A percentile compares a stretch with the other conserved stretches of the same genome.
These are phyloP conservation scores for Periglandula ipomoeae DNA, from an alignment of 2,329 filamentous ascomycete species.

Conservation along the genomic window DNA sequence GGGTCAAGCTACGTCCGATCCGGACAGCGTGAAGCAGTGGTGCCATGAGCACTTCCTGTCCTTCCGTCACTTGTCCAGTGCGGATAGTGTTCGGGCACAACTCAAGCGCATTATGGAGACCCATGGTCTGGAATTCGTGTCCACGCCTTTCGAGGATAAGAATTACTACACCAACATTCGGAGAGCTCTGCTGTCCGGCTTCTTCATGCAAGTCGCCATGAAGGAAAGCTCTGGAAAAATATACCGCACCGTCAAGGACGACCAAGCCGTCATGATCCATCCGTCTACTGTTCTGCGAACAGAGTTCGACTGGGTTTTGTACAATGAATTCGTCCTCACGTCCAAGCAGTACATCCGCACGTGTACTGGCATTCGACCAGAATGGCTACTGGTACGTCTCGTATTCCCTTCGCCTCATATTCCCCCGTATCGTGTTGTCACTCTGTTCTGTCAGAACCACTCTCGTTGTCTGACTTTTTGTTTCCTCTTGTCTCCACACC, in stretches of 20 bases:
- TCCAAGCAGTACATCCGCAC: slow-evolving; percentile 97
- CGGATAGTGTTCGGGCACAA: slow-evolving; percentile 88
- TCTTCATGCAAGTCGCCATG: slow-evolving; percentile 99
- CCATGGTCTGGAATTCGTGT: slow-evolving; percentile 74
- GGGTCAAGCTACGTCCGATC: slow-evolving; percentile 49
- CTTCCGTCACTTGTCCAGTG: slow-evolving; percentile 77
- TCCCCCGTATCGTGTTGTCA: neutral
- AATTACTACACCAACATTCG: slow-evolving; percentile 98
- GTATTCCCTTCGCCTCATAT: neutral
- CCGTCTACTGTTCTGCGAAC: slow-evolving; percentile 82
- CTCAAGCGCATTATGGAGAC: slow-evolving; percentile 96
- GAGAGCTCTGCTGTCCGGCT: slow-evolving; percentile 81
- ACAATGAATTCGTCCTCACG: slow-evolving; percentile 97
- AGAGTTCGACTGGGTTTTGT: slow-evolving; percentile 93
- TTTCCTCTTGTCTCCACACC: slow-evolving; percentile 2
- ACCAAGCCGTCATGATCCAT: slow-evolving; percentile 87
- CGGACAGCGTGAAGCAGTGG: slow-evolving; percentile 72
- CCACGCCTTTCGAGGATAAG: slow-evolving; percentile 86
- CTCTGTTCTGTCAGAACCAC: neutral
- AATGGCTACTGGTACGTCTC: slow-evolving; percentile 82
- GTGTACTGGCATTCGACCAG: slow-evolving; percentile 81
- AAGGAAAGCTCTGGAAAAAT: slow-evolving; percentile 80
- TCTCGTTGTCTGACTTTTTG: too few relatives aligned
- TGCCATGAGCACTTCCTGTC: slow-evolving; percentile 96
- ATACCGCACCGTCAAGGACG: slow-evolving; percentile 93